Conservation (phyloP, 2,329 filamentous ascomycete species). For the Neonectria hederae region DNA sequence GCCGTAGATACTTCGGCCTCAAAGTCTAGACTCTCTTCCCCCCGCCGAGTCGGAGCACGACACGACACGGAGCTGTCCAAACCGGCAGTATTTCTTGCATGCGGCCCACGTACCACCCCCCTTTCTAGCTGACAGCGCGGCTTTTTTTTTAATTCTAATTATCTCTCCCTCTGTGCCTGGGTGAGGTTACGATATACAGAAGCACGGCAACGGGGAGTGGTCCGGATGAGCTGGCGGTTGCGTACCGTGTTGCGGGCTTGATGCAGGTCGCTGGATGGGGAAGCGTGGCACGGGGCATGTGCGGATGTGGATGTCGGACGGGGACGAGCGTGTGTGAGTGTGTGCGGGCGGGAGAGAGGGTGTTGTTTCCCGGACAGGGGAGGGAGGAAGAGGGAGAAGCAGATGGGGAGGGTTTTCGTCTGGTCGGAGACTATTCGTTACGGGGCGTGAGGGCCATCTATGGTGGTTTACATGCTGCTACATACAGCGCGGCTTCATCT, state of each 20-base stretch:
- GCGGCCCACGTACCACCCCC: not conserved
- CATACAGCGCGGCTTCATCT: not conserved
- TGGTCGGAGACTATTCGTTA: constrained; percentile 1
- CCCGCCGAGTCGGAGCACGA: constrained; percentile 10
- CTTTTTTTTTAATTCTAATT: not conserved
- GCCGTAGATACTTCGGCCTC: not conserved
- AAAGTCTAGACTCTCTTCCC: not conserved
- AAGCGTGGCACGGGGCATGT: constrained; percentile 37
- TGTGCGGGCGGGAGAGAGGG: constrained; percentile 10
- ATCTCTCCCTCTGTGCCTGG: not conserved
- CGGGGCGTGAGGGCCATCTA: not conserved
- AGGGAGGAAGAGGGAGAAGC: not conserved
- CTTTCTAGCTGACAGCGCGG: not conserved
- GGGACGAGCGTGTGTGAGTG: constrained; percentile 20
- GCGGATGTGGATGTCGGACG: constrained; percentile 27
- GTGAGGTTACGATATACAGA: constrained; percentile 1
- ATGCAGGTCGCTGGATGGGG: constrained; percentile 43
- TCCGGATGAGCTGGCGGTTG: constrained; percentile 18
- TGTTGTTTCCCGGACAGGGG: constrained; percentile 10
- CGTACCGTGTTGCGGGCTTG: constrained; percentile 25
- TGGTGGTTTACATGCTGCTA: not conserved
- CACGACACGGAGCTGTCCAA: constrained; percentile 4
- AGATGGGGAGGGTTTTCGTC: not conserved
- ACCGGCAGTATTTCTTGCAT: not conserved
- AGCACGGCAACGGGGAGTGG: not conserved